phyloP scores from a whole-genome alignment of 352 stramenopile species.

The Peronospora destructor region DNA sequence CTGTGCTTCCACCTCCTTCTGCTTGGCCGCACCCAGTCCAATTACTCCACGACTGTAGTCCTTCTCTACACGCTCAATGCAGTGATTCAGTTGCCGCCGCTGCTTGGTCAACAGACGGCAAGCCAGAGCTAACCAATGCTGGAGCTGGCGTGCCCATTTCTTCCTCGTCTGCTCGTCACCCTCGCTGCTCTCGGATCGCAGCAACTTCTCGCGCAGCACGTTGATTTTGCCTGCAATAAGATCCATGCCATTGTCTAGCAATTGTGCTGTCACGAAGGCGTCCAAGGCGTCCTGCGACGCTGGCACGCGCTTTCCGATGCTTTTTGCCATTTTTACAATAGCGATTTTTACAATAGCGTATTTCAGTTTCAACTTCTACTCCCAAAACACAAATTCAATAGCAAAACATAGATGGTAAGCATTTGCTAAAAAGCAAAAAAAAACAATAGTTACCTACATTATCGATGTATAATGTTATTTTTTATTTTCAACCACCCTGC shows the following conservation, averaged over 20 bases:
- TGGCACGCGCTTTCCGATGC: conserved; percentile 11
- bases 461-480: too few species aligned
- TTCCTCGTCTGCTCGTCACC: conserved; percentile 28
- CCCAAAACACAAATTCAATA: too few species aligned
- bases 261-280: conserved; percentile 62
- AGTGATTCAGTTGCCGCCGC: conserved; percentile 39
- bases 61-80: conserved; percentile 47
- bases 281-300: conserved; percentile 51
- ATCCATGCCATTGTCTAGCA: conserved; percentile 82
- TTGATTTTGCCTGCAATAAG: conserved; percentile 57
- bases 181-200: conserved; percentile 19
- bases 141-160: conserved; percentile 49
- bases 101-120: conserved; percentile 56
- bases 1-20: conserved; percentile 16
- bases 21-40: conserved; percentile 14
- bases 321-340: conserved; percentile 1
- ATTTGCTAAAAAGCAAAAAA: too few species aligned
- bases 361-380: too few species aligned
- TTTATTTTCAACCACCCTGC: too few species aligned
- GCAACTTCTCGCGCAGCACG: conserved; percentile 46
- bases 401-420: too few species aligned
- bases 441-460: too few species aligned
- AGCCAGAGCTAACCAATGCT: conserved; percentile 52
- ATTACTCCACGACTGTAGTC: conserved; percentile 42
- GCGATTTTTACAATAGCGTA: too few species aligned